A percentile compares a stretch with the other conserved stretches of the same genome.
phyloP scores from a whole-genome alignment of 169 alveolate species.

The Cryptosporidium parvum region DNA sequence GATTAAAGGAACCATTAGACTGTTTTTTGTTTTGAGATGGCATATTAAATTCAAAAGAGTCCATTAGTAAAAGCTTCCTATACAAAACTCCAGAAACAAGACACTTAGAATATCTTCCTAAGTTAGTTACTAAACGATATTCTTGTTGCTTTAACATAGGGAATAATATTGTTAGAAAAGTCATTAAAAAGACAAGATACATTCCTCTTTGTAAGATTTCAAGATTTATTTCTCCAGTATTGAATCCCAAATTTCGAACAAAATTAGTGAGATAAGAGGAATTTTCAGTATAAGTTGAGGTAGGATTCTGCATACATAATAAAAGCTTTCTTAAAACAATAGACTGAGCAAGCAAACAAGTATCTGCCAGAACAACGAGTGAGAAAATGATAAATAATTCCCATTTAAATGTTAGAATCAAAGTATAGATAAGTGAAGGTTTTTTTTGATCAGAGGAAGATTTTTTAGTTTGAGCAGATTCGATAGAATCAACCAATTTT shows the following conservation, averaged over 20 bases:
- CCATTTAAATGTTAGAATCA: slow-evolving; percentile 54
- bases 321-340: slow-evolving; percentile 45
- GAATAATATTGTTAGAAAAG: slow-evolving; percentile 30
- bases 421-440: slow-evolving; percentile 29
- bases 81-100: slow-evolving; percentile 65
- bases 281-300: background rate
- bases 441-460: background rate
- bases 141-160: slow-evolving; percentile 72
- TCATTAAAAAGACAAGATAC: slow-evolving; percentile 34
- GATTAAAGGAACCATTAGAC: background rate
- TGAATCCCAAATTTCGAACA: background rate
- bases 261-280: background rate
- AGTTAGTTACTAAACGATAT: slow-evolving; percentile 42
- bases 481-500: background rate
- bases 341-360: slow-evolving; percentile 62
- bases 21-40: slow-evolving; percentile 22
- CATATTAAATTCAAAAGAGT: slow-evolving; percentile 35
- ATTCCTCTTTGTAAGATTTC: slow-evolving; percentile 13
- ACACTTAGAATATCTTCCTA: slow-evolving; percentile 55
- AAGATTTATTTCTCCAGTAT: background rate
- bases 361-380: slow-evolving; percentile 50
- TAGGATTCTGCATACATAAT: slow-evolving; percentile 40
- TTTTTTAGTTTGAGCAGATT: background rate
- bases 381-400: slow-evolving; percentile 17
- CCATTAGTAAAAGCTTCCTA: slow-evolving; percentile 49